Conservation (phyloP, 257 asterid genomes). For the Asclepias syriaca region DNA sequence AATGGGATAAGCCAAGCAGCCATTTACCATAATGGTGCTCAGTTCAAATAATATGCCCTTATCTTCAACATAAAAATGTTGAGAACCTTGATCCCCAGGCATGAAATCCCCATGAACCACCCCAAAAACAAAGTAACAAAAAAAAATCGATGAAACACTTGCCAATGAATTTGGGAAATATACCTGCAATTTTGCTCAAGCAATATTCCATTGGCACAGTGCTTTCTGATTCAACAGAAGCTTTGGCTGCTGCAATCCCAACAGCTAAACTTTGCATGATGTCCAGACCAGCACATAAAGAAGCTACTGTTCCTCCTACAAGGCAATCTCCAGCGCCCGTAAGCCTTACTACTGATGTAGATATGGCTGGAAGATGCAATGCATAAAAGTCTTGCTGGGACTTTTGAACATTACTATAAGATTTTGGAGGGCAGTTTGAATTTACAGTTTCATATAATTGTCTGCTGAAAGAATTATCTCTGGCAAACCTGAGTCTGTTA, state of each 20-base stretch:
- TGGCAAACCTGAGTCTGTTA: no score
- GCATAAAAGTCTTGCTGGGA: constrained; percentile 28
- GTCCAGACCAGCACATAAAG: constrained; percentile 68
- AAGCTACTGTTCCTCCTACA: constrained; percentile 77
- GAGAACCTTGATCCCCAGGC: not conserved
- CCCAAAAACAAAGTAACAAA: not conserved
- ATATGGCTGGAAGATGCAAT: constrained; percentile 59
- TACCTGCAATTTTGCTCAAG: constrained; percentile 57
- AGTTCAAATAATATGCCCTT: not conserved
- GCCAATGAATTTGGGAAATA: not conserved
- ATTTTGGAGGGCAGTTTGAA: constrained; percentile 40
- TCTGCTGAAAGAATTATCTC: no score
- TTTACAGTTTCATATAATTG: constrained; percentile 42
- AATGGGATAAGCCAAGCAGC: not conserved
- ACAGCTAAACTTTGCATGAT: constrained; percentile 83
- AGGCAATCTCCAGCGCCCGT: constrained; percentile 96
- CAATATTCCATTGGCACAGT: constrained; percentile 58
- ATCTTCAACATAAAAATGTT: no score
- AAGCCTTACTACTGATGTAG: constrained; percentile 69
- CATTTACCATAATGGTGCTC: not conserved
- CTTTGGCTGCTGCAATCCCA: constrained; percentile 90
- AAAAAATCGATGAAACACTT: not conserved
- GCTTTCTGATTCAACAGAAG: constrained; percentile 68
- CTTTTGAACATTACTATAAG: constrained; percentile 23
- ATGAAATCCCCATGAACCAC: not conserved